phyloP scores from a whole-genome alignment of 2,329 filamentous ascomycete species.

The Talaromyces albobiverticillius region DNA sequence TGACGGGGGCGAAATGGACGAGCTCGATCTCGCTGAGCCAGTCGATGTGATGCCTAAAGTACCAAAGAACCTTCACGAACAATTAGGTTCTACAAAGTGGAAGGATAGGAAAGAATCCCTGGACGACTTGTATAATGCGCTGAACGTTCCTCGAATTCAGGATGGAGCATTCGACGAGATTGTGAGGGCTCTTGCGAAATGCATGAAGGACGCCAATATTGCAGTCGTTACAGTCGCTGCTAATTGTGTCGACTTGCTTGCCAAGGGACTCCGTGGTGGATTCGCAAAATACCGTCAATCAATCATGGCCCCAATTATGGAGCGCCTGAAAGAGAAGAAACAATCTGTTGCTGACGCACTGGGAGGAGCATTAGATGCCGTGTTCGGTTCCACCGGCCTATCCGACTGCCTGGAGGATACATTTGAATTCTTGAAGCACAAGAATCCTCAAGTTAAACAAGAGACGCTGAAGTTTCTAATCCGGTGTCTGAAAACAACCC shows the following conservation, averaged over 20 bases:
- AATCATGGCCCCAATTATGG: constrained; percentile 87
- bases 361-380: constrained; percentile 74
- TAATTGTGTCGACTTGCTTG: constrained; percentile 85
- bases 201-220: constrained; percentile 98
- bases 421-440: constrained; percentile 78
- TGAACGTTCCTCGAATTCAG: constrained; percentile 88
- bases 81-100: constrained; percentile 89
- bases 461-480: constrained; percentile 93
- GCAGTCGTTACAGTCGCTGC: constrained; percentile 90
- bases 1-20: constrained; percentile 68
- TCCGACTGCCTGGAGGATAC: constrained; percentile 91
- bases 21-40: constrained; percentile 77
- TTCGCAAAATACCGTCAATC: constrained; percentile 78
- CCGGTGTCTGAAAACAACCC: constrained; percentile 76
- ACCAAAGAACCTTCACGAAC: constrained; percentile 77
- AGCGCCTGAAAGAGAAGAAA: constrained; percentile 97
- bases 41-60: constrained; percentile 82
- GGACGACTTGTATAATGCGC: constrained; percentile 70
- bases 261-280: constrained; percentile 73
- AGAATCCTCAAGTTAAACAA: constrained; percentile 97
- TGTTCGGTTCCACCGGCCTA: constrained; percentile 65
- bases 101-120: constrained; percentile 95
- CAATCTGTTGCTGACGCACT: constrained; percentile 82
- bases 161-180: constrained; percentile 86
- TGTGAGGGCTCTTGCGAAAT: constrained; percentile 80